Base-by-base conservation (phyloP, 352 stramenopile species). In the Phytophthora aleatoria region DNA sequence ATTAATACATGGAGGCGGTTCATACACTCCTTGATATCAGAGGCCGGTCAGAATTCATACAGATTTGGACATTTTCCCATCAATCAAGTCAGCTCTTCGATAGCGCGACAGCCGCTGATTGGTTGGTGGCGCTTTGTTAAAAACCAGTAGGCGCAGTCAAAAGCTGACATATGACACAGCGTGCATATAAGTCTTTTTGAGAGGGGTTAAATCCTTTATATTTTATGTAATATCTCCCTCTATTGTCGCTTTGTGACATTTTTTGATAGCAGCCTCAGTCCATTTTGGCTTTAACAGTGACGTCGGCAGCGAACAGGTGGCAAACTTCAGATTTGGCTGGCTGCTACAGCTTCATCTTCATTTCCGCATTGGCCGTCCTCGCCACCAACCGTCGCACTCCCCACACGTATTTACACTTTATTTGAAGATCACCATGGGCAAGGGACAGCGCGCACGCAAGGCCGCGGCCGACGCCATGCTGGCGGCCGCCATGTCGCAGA, bases 391-490 rank as follows among this genome's bases (percentile, higher is more conserved):
- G 16, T 44, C 31, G 42, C 52, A 48, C 52, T 64, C 61, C 49
- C 31, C 55, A 41, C 39, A 57, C 50, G 1, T 20, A 20, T 20
- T 20, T 20, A 20, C 20, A 20, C 20, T 20, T 20, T 20, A 20
- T 20, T 20, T 20, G 20, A 0, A 60, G 62, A 64, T 52, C 50
- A 52, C 39, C 43, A 91, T 91, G 83, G 83, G 83, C 68, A 91
- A 91, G 65, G 83, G 70, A 72, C 83, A 91, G 64, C 79, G 81
- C 50, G 73, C 79, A 56, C 76, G 74, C 38, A 81, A 85, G 50
- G 83, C 83, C 50, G 79, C 78, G 27, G 74, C 78, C 47, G 76
- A 81, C 52, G 83, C 79, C 26, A 63, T 76, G 15, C 7, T 85
- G 56, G 67, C 74, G 20, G 53, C 72, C 36, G 58, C 75, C 39